phyloP scores from a whole-genome alignment of 768 basidiomycete genomes.

The Leccinum subtestaceum region DNA sequence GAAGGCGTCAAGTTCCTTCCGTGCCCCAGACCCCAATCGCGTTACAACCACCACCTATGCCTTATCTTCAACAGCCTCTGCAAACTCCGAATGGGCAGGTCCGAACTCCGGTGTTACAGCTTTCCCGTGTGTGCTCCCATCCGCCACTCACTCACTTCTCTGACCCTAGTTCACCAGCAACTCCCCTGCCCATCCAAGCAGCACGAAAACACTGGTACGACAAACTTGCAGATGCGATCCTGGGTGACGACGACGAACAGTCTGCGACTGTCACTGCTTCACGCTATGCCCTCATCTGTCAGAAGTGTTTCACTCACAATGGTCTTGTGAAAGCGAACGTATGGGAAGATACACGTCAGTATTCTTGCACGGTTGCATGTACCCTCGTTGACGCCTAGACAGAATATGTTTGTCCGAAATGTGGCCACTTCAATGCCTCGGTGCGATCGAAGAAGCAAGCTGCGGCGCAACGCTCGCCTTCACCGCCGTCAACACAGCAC shows the following conservation, averaged over 20 bases:
- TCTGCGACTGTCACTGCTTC: constrained; percentile 39
- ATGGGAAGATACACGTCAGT: constrained; percentile 82
- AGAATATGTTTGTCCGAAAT: constrained; percentile 89
- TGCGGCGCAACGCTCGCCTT: constrained; percentile 25
- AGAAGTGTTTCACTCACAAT: constrained; percentile 84
- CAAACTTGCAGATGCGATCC: constrained; percentile 79
- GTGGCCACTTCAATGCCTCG: constrained; percentile 74
- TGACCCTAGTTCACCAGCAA: constrained; percentile 29
- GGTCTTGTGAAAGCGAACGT: constrained; percentile 80
- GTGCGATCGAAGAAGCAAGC: constrained; percentile 32
- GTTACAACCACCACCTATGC: constrained; percentile 25
- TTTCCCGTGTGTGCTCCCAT: constrained; percentile 36
- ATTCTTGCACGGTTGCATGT: neutral
- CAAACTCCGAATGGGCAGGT: constrained; percentile 24
- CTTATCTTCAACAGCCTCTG: constrained; percentile 12
- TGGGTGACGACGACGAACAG: constrained; percentile 69
- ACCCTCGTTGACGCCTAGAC: constrained; percentile 2
- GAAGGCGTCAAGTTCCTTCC: constrained; percentile 37
- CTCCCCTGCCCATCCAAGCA: constrained; percentile 41
- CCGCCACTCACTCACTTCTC: neutral
- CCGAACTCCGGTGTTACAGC: constrained; percentile 32
- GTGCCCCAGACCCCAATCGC: constrained; percentile 32
- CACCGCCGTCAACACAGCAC: constrained; percentile 21
- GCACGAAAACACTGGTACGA: constrained; percentile 82
- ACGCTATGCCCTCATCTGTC: constrained; percentile 85